phyloP scores from a whole-genome alignment of 768 basidiomycete species.

The Hydnum rufescens region DNA sequence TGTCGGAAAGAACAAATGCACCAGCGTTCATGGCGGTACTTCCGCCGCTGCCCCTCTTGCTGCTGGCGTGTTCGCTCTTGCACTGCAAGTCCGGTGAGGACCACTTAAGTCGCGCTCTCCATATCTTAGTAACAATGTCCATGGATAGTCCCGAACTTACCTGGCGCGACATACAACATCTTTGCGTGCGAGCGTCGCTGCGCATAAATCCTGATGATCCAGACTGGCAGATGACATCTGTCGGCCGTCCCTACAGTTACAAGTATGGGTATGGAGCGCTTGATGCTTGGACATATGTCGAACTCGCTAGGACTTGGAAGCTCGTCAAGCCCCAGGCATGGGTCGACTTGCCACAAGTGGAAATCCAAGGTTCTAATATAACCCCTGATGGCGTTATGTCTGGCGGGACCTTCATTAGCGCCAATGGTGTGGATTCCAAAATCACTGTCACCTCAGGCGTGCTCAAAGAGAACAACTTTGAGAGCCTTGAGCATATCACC shows the following conservation, averaged over 20 bases:
- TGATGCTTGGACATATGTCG: conserved; percentile 66
- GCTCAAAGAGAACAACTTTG: conserved; percentile 58
- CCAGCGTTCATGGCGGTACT: conserved; percentile 77
- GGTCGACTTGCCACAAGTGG: conserved; percentile 56
- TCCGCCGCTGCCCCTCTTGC: conserved; percentile 97
- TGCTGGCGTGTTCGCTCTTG: conserved; percentile 81
- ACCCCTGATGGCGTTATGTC: conserved; percentile 30
- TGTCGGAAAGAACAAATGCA: conserved; percentile 65
- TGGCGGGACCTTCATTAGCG: conserved; percentile 46
- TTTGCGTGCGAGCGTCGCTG: conserved; percentile 57
- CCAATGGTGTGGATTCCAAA: conserved; percentile 42
- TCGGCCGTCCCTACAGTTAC: conserved; percentile 55
- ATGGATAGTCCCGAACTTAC: conserved; percentile 64
- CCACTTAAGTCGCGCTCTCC: neutral
- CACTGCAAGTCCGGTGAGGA: conserved; percentile 62
- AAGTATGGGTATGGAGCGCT: conserved; percentile 91
- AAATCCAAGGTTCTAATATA: conserved; percentile 41
- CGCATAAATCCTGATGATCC: conserved; percentile 75
- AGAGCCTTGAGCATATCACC: conserved; percentile 79
- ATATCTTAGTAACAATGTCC: conserved; percentile 2
- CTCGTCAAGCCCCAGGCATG: conserved; percentile 89
- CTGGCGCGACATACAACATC: conserved; percentile 91
- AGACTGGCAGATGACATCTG: conserved; percentile 76
- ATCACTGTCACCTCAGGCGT: conserved; percentile 47
- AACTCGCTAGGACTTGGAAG: conserved; percentile 60